Percentiles rank a stretch among this genome's conserved stretches.
Conservation (phyloP, 768 basidiomycete species). For the Suillus decipiens region DNA sequence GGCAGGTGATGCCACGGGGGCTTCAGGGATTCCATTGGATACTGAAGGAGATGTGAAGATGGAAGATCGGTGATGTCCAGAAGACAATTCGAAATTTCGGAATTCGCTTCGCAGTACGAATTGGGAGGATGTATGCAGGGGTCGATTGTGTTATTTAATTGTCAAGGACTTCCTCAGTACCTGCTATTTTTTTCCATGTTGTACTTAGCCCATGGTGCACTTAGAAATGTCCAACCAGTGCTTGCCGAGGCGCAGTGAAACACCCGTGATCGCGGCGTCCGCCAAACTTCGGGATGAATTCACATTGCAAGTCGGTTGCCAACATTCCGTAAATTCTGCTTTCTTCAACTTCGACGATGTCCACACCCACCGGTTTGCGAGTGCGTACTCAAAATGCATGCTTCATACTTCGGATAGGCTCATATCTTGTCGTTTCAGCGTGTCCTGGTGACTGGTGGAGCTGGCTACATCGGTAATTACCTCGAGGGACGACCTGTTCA, state of each 20-base stretch:
- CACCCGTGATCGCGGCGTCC: neutral
- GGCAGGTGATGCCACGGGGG: conserved; percentile 22
- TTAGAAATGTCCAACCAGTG: neutral
- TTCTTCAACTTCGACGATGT: conserved; percentile 24
- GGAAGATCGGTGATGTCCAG: conserved; percentile 38
- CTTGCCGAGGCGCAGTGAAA: neutral
- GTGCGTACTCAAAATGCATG: conserved; percentile 37
- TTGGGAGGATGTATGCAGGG: neutral
- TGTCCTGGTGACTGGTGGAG: conserved; percentile 76
- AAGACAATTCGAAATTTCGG: conserved; percentile 8
- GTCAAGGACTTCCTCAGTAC: neutral
- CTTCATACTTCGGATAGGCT: conserved; percentile 10
- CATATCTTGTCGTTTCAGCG: conserved; percentile 39
- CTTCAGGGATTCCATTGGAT: conserved; percentile 25
- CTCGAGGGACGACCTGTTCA: conserved; percentile 13
- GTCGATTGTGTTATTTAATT: neutral
- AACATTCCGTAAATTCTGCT: conserved; percentile 7
- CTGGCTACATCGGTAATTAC: conserved; percentile 82
- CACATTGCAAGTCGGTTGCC: conserved; percentile 5
- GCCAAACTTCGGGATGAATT: conserved; percentile 6
- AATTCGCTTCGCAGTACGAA: conserved; percentile 5
- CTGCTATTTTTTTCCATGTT: neutral
- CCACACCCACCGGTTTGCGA: conserved; percentile 41
- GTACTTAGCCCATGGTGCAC: neutral
- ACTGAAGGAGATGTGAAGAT: conserved; percentile 52